Percentiles rank a stretch among this genome's conserved stretches.
Conservation (phyloP, 805 yeast species). For the Blastobotrys attinorum region DNA sequence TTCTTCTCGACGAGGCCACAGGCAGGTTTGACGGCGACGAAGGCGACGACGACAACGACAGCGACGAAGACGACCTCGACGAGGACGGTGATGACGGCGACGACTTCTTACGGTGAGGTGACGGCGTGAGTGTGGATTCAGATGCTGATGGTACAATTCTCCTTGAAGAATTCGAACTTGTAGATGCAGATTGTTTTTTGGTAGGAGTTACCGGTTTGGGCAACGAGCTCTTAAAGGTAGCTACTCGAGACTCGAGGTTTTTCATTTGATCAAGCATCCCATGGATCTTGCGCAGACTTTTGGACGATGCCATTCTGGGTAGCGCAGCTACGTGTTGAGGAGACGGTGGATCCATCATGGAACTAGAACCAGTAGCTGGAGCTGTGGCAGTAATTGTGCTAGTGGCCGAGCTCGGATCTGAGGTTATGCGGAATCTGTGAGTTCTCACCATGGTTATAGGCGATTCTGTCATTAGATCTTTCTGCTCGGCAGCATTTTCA, state of each 20-base stretch:
- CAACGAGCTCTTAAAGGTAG: slow-evolving; percentile 21
- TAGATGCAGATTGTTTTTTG: not conserved
- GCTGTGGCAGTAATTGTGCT: slow-evolving; percentile 3
- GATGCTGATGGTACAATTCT: slow-evolving; percentile 2
- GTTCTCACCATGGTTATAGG: not conserved
- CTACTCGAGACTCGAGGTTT: slow-evolving; percentile 22
- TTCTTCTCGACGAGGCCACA: not conserved
- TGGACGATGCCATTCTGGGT: slow-evolving; percentile 17
- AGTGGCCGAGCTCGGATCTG: slow-evolving; percentile 5
- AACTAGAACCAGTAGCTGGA: slow-evolving; percentile 3
- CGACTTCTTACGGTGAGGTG: not conserved
- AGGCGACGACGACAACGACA: too few relatives aligned
- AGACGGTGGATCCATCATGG: not conserved
- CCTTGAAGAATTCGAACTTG: slow-evolving; percentile 5
- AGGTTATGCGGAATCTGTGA: not conserved
- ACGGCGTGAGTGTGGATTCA: slow-evolving; percentile 6
- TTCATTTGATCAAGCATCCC: slow-evolving; percentile 25
- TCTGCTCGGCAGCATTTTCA: slow-evolving; percentile 2
- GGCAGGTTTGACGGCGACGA: not conserved
- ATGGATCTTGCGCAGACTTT: slow-evolving; percentile 23
- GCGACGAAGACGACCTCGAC: not conserved
- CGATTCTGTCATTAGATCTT: not conserved
- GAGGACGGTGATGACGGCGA: not conserved
- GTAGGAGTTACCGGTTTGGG: slow-evolving; percentile 14
- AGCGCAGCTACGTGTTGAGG: not conserved